phyloP scores from a whole-genome alignment of 495 filamentous ascomycete species.

The Penicillium cataractarum region DNA sequence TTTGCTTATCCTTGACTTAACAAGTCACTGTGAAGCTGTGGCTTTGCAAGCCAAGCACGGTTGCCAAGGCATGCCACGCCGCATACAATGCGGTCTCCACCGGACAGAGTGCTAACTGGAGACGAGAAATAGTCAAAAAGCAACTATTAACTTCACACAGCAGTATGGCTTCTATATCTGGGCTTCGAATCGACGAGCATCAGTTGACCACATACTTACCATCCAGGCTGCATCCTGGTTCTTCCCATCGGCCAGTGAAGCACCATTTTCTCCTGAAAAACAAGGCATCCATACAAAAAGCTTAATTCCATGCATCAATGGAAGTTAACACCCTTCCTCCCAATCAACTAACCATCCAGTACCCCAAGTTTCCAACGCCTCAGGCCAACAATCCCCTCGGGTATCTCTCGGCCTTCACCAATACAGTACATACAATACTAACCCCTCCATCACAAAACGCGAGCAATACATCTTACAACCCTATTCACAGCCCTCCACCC shows the following conservation, averaged over 20 bases:
- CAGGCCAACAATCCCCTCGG: neutral
- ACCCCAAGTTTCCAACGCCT: neutral
- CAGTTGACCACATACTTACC: no score
- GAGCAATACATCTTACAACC: neutral
- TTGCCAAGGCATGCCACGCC: neutral
- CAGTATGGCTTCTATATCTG: neutral
- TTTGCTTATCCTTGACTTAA: neutral
- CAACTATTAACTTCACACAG: neutral
- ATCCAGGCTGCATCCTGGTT: no score
- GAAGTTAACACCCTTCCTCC: neutral
- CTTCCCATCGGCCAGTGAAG: neutral
- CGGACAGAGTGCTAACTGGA: neutral
- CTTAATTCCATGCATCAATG: neutral
- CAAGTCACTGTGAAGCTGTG: neutral
- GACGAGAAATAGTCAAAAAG: neutral
- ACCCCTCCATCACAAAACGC: neutral
- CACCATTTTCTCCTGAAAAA: no score
- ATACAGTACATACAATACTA: neutral
- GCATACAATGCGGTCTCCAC: neutral
- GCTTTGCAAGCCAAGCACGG: neutral
- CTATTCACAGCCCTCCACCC: no score
- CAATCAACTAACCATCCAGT: neutral
- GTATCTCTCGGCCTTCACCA: neutral
- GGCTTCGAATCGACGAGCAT: no score
- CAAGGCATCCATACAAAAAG: neutral